phyloP scores from a whole-genome alignment of 2,329 filamentous ascomycete genomes.

The Trichothecium sympodiale region DNA sequence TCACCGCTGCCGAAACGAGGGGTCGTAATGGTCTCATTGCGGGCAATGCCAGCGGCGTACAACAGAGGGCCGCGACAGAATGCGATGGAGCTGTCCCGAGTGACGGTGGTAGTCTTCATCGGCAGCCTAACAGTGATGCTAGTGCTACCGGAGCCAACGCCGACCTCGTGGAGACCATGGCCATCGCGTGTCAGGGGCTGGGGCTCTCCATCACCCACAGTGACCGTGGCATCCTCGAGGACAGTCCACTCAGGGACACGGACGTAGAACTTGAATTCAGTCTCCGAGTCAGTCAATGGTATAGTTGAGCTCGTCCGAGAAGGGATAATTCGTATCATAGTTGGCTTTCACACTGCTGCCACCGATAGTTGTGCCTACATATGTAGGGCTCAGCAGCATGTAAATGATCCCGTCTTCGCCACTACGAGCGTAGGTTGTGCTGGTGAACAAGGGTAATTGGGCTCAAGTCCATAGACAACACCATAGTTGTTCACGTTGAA shows the following conservation, averaged over 20 bases:
- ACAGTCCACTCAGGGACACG: conserved; percentile 12
- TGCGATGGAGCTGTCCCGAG: conserved; percentile 20
- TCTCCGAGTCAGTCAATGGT: conserved; percentile 13
- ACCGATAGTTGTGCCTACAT: conserved; percentile 18
- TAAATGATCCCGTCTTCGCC: conserved; percentile 32
- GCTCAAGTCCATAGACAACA: conserved; percentile 26
- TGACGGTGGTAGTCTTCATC: conserved; percentile 6
- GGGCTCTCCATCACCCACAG: not conserved
- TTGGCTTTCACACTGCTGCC: conserved; percentile 15
- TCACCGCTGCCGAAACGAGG: conserved; percentile 11
- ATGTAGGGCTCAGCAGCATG: conserved; percentile 31
- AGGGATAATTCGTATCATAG: conserved; percentile 34
- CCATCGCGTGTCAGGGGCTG: not conserved
- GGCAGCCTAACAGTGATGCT: conserved; percentile 8
- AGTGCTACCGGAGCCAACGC: conserved; percentile 5
- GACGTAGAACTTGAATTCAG: conserved; percentile 12
- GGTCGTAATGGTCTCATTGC: conserved; percentile 7
- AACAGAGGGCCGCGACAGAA: conserved; percentile 28
- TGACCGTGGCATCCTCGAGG: not conserved
- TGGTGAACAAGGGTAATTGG: conserved; percentile 37
- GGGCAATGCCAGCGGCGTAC: conserved; percentile 23
- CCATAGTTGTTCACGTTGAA: conserved; percentile 22
- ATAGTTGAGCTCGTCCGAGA: conserved; percentile 14
- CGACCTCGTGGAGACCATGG: not conserved
- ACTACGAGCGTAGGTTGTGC: conserved; percentile 15